These are phyloP conservation scores for Geotrichum carabidarum DNA, from an alignment of 1,139 yeast species.

Conservation along the genomic window DNA sequence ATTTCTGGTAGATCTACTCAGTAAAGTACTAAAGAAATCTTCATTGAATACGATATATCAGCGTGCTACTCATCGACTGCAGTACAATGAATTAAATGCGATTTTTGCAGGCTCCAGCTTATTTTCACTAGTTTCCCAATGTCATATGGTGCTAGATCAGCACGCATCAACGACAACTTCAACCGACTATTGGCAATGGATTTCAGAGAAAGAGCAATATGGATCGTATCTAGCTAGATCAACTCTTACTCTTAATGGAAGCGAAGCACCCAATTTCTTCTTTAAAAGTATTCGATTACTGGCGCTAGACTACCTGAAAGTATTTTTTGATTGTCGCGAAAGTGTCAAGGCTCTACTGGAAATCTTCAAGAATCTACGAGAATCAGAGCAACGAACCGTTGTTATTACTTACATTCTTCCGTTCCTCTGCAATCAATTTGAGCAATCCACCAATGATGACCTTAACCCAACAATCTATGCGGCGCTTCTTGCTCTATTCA, in stretches of 20 bases:
- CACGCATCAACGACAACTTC: not conserved
- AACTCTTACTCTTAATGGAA: not conserved
- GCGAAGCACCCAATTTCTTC: not conserved
- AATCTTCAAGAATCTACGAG: not conserved
- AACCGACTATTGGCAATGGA: constrained; percentile 3
- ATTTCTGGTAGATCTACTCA: constrained; percentile 1
- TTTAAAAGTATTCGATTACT: constrained; percentile 9
- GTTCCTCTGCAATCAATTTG: constrained; percentile 1
- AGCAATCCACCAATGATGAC: not conserved
- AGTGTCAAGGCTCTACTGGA: not conserved
- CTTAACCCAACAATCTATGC: not conserved
- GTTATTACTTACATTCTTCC: constrained; percentile 13
- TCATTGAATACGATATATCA: constrained; percentile 3
- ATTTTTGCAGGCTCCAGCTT: constrained; percentile 15
- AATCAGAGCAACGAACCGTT: constrained; percentile 10
- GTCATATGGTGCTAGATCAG: constrained; percentile 2
- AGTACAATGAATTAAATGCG: constrained; percentile 9
- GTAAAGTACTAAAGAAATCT: not conserved
- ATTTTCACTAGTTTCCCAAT: constrained; percentile 7
- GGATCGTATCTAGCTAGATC: constrained; percentile 8
- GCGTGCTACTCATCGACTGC: not conserved
- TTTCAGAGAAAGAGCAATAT: constrained; percentile 4
- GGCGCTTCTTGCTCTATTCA: not conserved
- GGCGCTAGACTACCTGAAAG: not conserved
- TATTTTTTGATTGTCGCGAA: not conserved